phyloP scores from a whole-genome alignment of 768 basidiomycete species.

The Lactifluus hygrophoroides region DNA sequence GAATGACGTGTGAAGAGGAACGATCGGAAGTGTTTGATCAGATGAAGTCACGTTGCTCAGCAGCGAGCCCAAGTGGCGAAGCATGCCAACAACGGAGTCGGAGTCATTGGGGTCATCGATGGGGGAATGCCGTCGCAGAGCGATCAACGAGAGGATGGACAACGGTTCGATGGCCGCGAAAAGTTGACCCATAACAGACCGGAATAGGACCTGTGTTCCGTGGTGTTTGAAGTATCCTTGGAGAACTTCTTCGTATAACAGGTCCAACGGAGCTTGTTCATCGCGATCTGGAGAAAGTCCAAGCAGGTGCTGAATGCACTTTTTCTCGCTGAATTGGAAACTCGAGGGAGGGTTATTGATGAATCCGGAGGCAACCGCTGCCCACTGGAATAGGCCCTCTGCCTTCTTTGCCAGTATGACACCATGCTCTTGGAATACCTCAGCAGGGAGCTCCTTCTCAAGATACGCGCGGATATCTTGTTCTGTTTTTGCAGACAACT shows the following conservation, averaged over 20 bases:
- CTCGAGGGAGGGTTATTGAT: no score
- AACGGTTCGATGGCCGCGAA: no score
- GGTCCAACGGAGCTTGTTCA: no score
- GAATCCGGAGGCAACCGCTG: no score
- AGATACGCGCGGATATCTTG: background rate
- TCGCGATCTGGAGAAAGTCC: no score
- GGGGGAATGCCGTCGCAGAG: background rate
- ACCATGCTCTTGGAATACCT: background rate
- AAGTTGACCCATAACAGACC: background rate
- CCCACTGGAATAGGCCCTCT: background rate
- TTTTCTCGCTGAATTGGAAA: no score
- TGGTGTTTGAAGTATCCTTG: background rate
- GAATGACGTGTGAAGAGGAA: background rate
- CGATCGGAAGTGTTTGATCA: background rate
- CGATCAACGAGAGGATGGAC: background rate
- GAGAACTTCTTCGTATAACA: no score
- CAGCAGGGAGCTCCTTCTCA: background rate
- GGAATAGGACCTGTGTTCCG: background rate
- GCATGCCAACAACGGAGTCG: background rate
- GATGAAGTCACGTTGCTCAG: background rate
- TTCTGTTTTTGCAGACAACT: background rate
- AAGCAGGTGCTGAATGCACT: no score
- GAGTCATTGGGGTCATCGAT: no score
- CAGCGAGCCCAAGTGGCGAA: background rate
- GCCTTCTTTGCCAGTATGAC: background rate